Conservation (phyloP, 202 grass and related monocot species). For the Schoenoplectus triqueter region DNA sequence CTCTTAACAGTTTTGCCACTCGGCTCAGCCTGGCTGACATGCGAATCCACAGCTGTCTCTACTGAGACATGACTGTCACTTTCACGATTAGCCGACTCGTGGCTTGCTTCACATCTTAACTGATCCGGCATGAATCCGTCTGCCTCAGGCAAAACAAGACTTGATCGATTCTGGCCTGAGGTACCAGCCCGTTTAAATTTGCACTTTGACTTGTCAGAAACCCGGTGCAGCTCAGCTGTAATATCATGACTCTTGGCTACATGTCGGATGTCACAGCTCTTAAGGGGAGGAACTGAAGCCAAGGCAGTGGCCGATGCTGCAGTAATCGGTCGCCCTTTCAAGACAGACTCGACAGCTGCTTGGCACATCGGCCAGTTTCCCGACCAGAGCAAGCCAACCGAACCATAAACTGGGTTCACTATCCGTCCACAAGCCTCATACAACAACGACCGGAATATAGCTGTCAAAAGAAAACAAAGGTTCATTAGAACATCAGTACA, state of each 20-base stretch:
- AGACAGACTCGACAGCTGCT: conserved; percentile 56
- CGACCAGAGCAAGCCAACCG: conserved; percentile 69
- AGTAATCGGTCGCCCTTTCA: conserved; percentile 54
- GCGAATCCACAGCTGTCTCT: conserved; percentile 54
- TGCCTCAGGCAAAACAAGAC: not conserved
- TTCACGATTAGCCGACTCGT: conserved; percentile 35
- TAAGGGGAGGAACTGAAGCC: conserved; percentile 37
- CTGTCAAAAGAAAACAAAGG: conserved; percentile 25
- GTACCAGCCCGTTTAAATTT: conserved; percentile 48
- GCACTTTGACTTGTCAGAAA: conserved; percentile 40
- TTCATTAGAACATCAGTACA: not conserved
- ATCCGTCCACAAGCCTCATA: conserved; percentile 72
- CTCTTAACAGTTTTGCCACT: conserved; percentile 5
- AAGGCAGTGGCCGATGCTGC: conserved; percentile 39
- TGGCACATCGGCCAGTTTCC: conserved; percentile 71
- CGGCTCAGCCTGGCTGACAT: conserved; percentile 60
- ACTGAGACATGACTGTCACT: conserved; percentile 47
- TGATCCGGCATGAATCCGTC: not conserved
- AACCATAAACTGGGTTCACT: conserved; percentile 64
- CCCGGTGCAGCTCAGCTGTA: conserved; percentile 39
- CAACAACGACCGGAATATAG: conserved; percentile 62
- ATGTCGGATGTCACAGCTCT: conserved; percentile 69
- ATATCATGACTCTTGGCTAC: conserved; percentile 36
- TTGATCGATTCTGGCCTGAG: not conserved
- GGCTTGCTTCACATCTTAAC: conserved; percentile 15